Conservation (phyloP, 441 rosid species). For the Kokia cookei region DNA sequence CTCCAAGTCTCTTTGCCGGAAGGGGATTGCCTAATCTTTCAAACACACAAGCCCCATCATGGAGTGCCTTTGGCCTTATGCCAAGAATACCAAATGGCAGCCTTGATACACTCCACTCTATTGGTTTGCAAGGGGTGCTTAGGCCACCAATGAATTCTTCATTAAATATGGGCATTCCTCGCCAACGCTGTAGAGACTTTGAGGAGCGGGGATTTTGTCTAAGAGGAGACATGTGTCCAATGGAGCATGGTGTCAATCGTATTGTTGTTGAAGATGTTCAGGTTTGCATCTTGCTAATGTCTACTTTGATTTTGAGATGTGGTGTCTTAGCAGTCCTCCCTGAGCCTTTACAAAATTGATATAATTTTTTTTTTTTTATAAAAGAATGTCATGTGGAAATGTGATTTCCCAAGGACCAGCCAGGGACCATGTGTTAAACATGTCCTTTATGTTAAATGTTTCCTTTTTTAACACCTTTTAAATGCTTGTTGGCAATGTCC, state of each 20-base stretch:
- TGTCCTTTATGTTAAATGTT: background rate
- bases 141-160: conserved; percentile 60
- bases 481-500: background rate
- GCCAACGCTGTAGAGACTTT: conserved; percentile 91
- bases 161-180: conserved; percentile 70
- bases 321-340: background rate
- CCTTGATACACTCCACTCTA: conserved; percentile 66
- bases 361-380: background rate
- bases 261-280: conserved; percentile 99
- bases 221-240: conserved; percentile 99
- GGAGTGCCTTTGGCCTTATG: conserved; percentile 83
- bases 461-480: background rate
- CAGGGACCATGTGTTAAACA: background rate
- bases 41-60: conserved; percentile 54
- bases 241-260: conserved; percentile 99
- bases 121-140: conserved; percentile 70
- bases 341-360: background rate
- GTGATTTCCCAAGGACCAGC: background rate
- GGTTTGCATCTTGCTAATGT: conserved; percentile 35
- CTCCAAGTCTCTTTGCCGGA: conserved; percentile 58
- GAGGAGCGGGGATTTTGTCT: conserved; percentile 99
- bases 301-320: background rate
- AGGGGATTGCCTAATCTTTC: conserved; percentile 71
- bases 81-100: conserved; percentile 76
- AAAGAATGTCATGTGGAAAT: background rate